A percentile compares a stretch with the other conserved stretches of the same genome.
phyloP scores from a whole-genome alignment of 805 yeast genomes.

The Lipomyces sp. region DNA sequence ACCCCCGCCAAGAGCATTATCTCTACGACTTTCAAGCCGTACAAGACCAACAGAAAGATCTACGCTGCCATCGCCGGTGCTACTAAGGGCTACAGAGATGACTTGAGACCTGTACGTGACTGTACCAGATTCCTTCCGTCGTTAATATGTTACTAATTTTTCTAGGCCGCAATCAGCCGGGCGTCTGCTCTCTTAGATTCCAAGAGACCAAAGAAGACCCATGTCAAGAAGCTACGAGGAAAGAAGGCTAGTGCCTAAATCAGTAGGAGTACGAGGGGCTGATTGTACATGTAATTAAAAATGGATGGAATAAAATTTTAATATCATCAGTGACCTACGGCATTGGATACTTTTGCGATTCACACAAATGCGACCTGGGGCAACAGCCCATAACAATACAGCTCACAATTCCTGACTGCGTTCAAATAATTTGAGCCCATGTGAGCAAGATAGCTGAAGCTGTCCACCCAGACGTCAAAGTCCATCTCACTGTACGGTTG shows the following conservation, averaged over 20 bases:
- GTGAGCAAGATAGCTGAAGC: too few species aligned
- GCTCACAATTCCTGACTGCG: too few species aligned
- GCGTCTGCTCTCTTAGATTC: conserved; percentile 52
- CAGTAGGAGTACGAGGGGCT: not conserved
- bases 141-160: conserved; percentile 4
- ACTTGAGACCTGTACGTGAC: conserved; percentile 44
- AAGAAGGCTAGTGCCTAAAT: conserved; percentile 33
- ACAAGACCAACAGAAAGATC: conserved; percentile 52
- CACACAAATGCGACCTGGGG: too few species aligned
- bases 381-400: too few species aligned
- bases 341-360: too few species aligned
- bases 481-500: too few species aligned
- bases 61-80: conserved; percentile 54
- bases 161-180: conserved; percentile 55
- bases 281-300: not conserved
- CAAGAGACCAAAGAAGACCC: conserved; percentile 49
- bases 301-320: conserved; percentile 10
- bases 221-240: conserved; percentile 39
- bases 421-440: too few species aligned
- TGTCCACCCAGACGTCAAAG: too few species aligned
- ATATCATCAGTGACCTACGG: not conserved
- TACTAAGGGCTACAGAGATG: conserved; percentile 55
- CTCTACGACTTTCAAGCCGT: conserved; percentile 49
- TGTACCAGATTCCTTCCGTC: not conserved
- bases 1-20: conserved; percentile 53